These are phyloP conservation scores for Nannizziopsis barbatae DNA, from an alignment of 2,329 filamentous ascomycete genomes.

Conservation along the genomic window DNA sequence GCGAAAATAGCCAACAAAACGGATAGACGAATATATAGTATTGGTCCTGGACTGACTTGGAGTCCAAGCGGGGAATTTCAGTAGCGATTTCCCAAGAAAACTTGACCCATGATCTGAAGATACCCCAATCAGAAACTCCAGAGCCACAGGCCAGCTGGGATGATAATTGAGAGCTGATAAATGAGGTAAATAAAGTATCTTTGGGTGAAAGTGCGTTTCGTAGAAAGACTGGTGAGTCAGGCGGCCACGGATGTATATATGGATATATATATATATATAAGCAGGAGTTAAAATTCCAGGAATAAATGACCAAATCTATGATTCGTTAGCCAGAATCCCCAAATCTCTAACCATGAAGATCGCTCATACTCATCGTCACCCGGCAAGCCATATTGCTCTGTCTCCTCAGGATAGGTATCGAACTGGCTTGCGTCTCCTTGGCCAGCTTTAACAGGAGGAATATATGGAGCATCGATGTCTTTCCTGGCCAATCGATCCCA, in stretches of 20 bases:
- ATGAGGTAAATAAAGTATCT: not conserved
- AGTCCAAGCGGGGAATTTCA: not conserved
- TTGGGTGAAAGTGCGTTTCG: too few relatives aligned
- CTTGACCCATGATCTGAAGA: not conserved
- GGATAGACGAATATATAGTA: too few relatives aligned
- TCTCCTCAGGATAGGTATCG: slow-evolving; percentile 95
- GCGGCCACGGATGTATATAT: too few relatives aligned
- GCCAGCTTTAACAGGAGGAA: slow-evolving; percentile 86
- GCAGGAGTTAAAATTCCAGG: slow-evolving; percentile 53
- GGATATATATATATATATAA: not conserved
- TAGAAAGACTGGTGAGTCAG: too few relatives aligned
- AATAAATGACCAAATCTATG: slow-evolving; percentile 62
- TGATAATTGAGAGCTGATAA: slow-evolving; percentile 3
- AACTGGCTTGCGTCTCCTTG: slow-evolving; percentile 95
- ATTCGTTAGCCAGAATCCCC: slow-evolving; percentile 1
- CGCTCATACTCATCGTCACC: slow-evolving; percentile 74
- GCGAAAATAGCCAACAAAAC: too few relatives aligned
- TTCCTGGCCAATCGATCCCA: slow-evolving; percentile 92
- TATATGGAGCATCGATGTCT: slow-evolving; percentile 96
- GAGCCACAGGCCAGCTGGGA: slow-evolving; percentile 8
- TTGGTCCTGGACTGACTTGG: too few relatives aligned
- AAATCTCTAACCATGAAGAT: not conserved
- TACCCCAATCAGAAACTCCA: not conserved
- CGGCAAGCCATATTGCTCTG: slow-evolving; percentile 71
- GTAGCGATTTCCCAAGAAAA: not conserved